These are phyloP conservation scores for Hordeum vulgare DNA, from an alignment of 176 grass and related monocot species.

Conservation along the genomic window MorexV3_pseudomolecules_assembly NC_058524.1:619610664-619611163, in stretches of 20 bases:
- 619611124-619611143: neutral
- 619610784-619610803: neutral
- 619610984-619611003: neutral
- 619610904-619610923: neutral
- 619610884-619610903: neutral
- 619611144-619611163: neutral
- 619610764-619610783: neutral
- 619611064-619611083: neutral
- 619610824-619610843: too few relatives aligned
- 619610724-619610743: neutral
- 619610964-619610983: conserved; percentile 7
- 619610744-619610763: neutral
- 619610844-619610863: neutral
- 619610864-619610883: neutral
- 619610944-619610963: neutral
- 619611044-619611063: neutral
- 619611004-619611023: neutral
- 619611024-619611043: neutral
- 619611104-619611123: neutral
- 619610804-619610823: too few relatives aligned
- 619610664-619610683: too few relatives aligned
- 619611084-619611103: neutral
- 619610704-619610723: neutral
- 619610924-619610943: neutral
- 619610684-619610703: too few relatives aligned